Conservation (phyloP, 345 rosid genomes). For the Populus pruinosa region DNA sequence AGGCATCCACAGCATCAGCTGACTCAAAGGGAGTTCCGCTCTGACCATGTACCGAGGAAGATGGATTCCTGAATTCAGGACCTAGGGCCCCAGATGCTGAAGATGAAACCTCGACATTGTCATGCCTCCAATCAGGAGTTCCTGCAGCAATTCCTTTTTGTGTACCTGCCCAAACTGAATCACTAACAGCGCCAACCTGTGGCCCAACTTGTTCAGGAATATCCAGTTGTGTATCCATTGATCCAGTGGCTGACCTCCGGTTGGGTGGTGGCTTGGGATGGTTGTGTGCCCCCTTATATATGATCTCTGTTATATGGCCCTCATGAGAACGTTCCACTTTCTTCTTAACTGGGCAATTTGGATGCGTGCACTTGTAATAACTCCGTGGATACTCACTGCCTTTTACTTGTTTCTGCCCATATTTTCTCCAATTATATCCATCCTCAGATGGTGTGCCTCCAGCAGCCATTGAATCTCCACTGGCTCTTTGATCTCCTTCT, state of each 20-base stretch:
- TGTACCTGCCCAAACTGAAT: slow-evolving; percentile 46
- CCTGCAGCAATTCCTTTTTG: slow-evolving; percentile 40
- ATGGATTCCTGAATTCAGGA: slow-evolving; percentile 50
- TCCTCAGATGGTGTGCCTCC: slow-evolving; percentile 61
- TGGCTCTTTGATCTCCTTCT: slow-evolving; percentile 66
- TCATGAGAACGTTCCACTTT: slow-evolving; percentile 92
- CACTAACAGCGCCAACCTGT: slow-evolving; percentile 43
- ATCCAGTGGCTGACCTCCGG: slow-evolving; percentile 59
- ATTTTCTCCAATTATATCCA: slow-evolving; percentile 95
- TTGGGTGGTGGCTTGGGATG: slow-evolving; percentile 72
- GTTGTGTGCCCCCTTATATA: slow-evolving; percentile 88
- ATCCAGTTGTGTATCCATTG: slow-evolving; percentile 51
- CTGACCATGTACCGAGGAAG: slow-evolving; percentile 42
- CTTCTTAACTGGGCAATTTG: slow-evolving; percentile 84
- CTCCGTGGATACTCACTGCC: slow-evolving; percentile 97
- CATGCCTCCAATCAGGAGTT: slow-evolving; percentile 54
- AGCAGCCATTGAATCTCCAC: slow-evolving; percentile 26
- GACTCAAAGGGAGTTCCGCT: slow-evolving; percentile 50
- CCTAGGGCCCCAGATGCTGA: slow-evolving; percentile 34
- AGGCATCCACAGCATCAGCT: slow-evolving; percentile 70
- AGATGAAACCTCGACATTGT: slow-evolving; percentile 39
- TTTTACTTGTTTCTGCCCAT: slow-evolving; percentile 93
- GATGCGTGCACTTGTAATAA: slow-evolving; percentile 93
- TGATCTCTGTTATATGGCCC: slow-evolving; percentile 95
- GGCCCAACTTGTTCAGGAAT: slow-evolving; percentile 47